Percentiles rank a stretch among this genome's conserved stretches.
Evolutionary conservation across 2,329 filamentous ascomycete species (phyloP).

Genomic region (Aspergillus alliaceus): DNA sequence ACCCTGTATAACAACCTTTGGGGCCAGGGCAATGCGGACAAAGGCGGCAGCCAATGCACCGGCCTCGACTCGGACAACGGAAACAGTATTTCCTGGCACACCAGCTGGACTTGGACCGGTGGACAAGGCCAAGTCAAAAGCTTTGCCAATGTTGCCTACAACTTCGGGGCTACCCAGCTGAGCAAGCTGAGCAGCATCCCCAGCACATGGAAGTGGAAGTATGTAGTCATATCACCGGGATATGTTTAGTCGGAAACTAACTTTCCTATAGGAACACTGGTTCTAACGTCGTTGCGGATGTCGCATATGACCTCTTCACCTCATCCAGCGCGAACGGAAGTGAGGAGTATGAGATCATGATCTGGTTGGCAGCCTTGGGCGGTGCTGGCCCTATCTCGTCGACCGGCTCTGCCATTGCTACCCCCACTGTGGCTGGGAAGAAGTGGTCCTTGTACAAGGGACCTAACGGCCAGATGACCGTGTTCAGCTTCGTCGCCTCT

Average conservation of each 20-base stretch:
- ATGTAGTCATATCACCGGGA: slow-evolving; percentile 12
- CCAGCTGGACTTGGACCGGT: slow-evolving; percentile 47
- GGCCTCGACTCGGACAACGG: slow-evolving; percentile 38
- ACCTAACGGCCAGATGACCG: slow-evolving; percentile 56
- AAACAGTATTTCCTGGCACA: slow-evolving; percentile 44
- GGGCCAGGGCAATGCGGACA: slow-evolving; percentile 39
- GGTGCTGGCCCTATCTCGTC: slow-evolving; percentile 57
- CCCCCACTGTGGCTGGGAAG: slow-evolving; percentile 53
- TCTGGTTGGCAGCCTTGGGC: slow-evolving; percentile 62
- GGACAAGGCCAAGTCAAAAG: slow-evolving; percentile 46
- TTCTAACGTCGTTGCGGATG: slow-evolving; percentile 54
- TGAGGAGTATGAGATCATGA: slow-evolving; percentile 65
- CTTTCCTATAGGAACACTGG: slow-evolving; percentile 47
- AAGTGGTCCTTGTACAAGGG: slow-evolving; percentile 62
- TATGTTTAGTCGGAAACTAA: not conserved
- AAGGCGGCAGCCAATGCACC: slow-evolving; percentile 47
- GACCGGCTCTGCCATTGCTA: slow-evolving; percentile 53
- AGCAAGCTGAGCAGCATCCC: slow-evolving; percentile 43
- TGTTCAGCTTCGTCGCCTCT: slow-evolving; percentile 60
- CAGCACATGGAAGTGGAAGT: slow-evolving; percentile 49
- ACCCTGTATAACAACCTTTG: slow-evolving; percentile 57
- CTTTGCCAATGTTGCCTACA: slow-evolving; percentile 46
- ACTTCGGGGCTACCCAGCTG: slow-evolving; percentile 34
- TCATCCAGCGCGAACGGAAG: slow-evolving; percentile 45
- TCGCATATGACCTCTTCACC: slow-evolving; percentile 64